Conservation (phyloP, 257 asterid genomes). For the Thymus quinquecostatus region DNA sequence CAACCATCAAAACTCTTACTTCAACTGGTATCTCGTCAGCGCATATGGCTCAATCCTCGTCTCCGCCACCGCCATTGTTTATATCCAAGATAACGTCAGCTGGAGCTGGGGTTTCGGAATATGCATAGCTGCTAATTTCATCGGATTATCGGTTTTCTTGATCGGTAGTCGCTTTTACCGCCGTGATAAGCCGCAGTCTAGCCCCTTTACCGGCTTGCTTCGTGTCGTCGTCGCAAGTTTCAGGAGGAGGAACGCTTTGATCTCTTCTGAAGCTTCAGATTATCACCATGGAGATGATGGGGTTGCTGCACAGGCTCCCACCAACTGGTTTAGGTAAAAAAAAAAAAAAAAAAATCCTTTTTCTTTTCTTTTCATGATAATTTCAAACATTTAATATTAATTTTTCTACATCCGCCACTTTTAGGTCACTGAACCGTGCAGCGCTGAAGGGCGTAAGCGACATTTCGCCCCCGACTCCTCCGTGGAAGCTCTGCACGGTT, state of each 20-base stretch:
- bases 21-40: slow-evolving; percentile 52
- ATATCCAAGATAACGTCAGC: slow-evolving; percentile 49
- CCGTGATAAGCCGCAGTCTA: slow-evolving; percentile 32
- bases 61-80: slow-evolving; percentile 42
- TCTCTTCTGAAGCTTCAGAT: slow-evolving; percentile 26
- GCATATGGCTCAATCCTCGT: slow-evolving; percentile 27
- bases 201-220: slow-evolving; percentile 48
- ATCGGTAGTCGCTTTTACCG: slow-evolving; percentile 43
- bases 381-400: no score
- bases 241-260: slow-evolving; percentile 35
- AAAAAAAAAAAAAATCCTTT: no score
- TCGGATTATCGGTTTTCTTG: slow-evolving; percentile 44
- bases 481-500: slow-evolving; percentile 46
- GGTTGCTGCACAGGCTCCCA: slow-evolving; percentile 22
- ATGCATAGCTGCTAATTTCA: slow-evolving; percentile 18
- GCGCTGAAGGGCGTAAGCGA: slow-evolving; percentile 44
- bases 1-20: slow-evolving; percentile 38
- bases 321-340: slow-evolving; percentile 42
- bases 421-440: slow-evolving; percentile 46
- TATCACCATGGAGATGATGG: slow-evolving; percentile 34
- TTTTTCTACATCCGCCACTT: neutral
- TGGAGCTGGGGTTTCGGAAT: slow-evolving; percentile 52
- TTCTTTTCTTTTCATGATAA: no score
- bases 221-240: slow-evolving; percentile 46
- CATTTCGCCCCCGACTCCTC: slow-evolving; percentile 28